Conservation (phyloP, 1,139 yeast genomes). For the Saccharomyces hybrid region DNA sequence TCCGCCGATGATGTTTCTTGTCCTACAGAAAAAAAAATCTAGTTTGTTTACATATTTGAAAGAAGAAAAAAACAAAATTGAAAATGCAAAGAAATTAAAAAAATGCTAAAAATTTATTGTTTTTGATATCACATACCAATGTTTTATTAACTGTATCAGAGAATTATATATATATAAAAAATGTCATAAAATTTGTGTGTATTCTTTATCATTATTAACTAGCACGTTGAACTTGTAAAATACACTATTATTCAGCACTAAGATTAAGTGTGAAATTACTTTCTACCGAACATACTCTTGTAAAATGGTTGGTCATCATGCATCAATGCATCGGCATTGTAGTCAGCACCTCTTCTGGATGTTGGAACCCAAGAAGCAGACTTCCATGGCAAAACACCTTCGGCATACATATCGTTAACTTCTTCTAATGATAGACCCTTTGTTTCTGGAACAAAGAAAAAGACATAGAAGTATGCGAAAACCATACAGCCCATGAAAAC, state of each 20-base stretch:
- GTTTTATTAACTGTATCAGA: slow-evolving; percentile 1
- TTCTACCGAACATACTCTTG: slow-evolving; percentile 18
- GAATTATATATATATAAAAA: background rate
- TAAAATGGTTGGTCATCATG: slow-evolving; percentile 13
- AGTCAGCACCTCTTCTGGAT: slow-evolving; percentile 28
- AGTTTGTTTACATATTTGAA: background rate
- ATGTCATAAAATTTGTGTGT: background rate
- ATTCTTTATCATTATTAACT: slow-evolving; percentile 1
- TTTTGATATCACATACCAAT: background rate
- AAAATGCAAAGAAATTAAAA: background rate
- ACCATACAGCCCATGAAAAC: slow-evolving; percentile 62
- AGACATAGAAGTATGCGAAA: slow-evolving; percentile 52
- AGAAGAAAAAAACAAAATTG: too few relatives aligned
- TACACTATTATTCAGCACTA: background rate
- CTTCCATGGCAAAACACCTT: slow-evolving; percentile 38
- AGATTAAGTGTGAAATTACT: background rate
- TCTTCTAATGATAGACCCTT: slow-evolving; percentile 62
- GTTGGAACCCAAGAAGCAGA: slow-evolving; percentile 28
- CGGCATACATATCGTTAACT: slow-evolving; percentile 50
- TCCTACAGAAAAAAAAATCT: background rate
- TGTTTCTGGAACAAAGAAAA: slow-evolving; percentile 59
- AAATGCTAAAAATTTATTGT: background rate
- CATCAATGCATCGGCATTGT: slow-evolving; percentile 11
- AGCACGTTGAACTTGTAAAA: background rate
- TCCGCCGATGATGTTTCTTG: background rate